phyloP scores from a whole-genome alignment of 495 filamentous ascomycete species.

The Daldinia decipiens region DNA sequence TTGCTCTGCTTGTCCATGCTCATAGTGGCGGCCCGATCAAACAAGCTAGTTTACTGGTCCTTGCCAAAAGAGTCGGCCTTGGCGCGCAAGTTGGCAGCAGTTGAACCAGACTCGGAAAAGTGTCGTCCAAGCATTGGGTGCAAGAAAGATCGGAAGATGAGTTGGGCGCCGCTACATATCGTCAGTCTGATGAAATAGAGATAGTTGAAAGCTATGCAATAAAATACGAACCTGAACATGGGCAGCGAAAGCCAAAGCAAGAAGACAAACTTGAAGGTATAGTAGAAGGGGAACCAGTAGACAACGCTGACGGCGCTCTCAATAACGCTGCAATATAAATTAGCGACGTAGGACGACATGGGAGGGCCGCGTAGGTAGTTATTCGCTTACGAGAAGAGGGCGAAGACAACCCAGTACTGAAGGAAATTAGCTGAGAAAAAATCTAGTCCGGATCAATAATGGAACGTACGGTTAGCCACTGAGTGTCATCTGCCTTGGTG shows the following conservation, averaged over 20 bases:
- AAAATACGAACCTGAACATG: slow-evolving; percentile 78
- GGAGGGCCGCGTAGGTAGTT: not conserved
- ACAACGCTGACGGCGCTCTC: slow-evolving; percentile 93
- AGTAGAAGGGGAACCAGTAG: slow-evolving; percentile 99
- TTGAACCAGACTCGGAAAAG: slow-evolving; percentile 77
- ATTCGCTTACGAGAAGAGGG: slow-evolving; percentile 78
- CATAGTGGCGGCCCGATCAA: slow-evolving; percentile 14
- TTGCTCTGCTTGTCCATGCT: slow-evolving; percentile 29
- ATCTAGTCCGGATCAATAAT: not conserved
- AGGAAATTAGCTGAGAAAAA: slow-evolving; percentile 47
- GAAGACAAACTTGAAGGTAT: slow-evolving; percentile 98
- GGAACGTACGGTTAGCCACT: slow-evolving; percentile 73
- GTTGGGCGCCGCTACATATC: slow-evolving; percentile 82
- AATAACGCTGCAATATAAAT: slow-evolving; percentile 66
- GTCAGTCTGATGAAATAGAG: slow-evolving; percentile 28
- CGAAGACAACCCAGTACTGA: slow-evolving; percentile 97
- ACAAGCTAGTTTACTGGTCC: slow-evolving; percentile 58
- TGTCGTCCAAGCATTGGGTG: slow-evolving; percentile 90
- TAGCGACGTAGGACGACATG: slow-evolving; percentile 11
- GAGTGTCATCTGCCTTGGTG: slow-evolving; percentile 87
- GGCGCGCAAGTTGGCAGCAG: slow-evolving; percentile 87
- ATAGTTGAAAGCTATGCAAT: not conserved
- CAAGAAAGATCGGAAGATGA: slow-evolving; percentile 96
- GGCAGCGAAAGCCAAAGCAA: slow-evolving; percentile 97
- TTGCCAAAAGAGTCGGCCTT: slow-evolving; percentile 82